phyloP scores from a whole-genome alignment of 1,139 yeast genomes.

The Diutina pseudorugosa region DNA sequence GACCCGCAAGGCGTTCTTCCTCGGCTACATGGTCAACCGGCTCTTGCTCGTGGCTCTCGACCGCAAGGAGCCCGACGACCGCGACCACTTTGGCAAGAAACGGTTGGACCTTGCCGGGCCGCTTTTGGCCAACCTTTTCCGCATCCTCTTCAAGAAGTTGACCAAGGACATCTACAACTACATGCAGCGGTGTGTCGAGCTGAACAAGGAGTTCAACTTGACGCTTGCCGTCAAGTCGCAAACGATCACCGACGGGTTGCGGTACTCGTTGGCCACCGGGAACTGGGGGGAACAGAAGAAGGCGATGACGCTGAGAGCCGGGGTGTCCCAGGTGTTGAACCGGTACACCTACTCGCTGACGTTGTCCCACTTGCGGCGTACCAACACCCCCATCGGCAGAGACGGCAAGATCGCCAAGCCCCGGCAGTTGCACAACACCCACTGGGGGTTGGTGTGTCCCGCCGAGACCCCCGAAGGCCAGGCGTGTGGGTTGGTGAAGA shows the following conservation, averaged over 20 bases:
- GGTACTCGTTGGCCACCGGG: slow-evolving; percentile 97
- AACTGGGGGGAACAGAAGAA: slow-evolving; percentile 99
- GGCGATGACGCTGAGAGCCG: slow-evolving; percentile 98
- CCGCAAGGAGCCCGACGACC: slow-evolving; percentile 95
- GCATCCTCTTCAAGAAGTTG: slow-evolving; percentile 85
- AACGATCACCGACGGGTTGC: slow-evolving; percentile 92
- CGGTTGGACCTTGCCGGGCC: slow-evolving; percentile 98
- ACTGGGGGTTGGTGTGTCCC: slow-evolving; percentile 99
- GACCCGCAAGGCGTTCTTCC: slow-evolving; percentile 89
- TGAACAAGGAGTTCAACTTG: slow-evolving; percentile 91
- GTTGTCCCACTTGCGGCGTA: slow-evolving; percentile 93
- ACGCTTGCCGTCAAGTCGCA: slow-evolving; percentile 95
- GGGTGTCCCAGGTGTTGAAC: slow-evolving; percentile 97
- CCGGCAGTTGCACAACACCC: slow-evolving; percentile 96
- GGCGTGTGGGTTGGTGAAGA: slow-evolving; percentile 98
- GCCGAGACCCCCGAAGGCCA: slow-evolving; percentile 99
- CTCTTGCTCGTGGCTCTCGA: slow-evolving; percentile 89
- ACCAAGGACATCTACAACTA: slow-evolving; percentile 92
- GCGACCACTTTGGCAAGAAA: slow-evolving; percentile 98
- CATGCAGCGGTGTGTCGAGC: slow-evolving; percentile 98
- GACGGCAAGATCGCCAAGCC: slow-evolving; percentile 98
- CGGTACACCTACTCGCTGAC: slow-evolving; percentile 97
- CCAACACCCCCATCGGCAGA: slow-evolving; percentile 97
- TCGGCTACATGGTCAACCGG: slow-evolving; percentile 96
- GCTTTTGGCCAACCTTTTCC: slow-evolving; percentile 83